phyloP scores from a whole-genome alignment of 2,329 filamentous ascomycete genomes.

The Raffaelea ambrosiae region DNA sequence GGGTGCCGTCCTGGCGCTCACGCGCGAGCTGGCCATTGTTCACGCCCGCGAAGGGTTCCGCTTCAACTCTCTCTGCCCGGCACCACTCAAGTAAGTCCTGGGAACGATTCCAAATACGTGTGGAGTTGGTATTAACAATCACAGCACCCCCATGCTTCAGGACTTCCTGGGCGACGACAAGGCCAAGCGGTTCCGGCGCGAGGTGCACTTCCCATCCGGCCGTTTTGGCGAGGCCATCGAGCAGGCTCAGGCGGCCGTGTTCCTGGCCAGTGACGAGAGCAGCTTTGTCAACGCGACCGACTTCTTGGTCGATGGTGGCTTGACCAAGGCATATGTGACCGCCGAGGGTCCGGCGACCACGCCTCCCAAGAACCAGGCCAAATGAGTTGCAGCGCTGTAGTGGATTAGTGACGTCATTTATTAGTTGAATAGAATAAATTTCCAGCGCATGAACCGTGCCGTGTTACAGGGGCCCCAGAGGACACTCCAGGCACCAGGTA shows the following conservation, averaged over 20 bases:
- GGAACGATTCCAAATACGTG: too few species aligned
- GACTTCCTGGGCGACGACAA: slow-evolving; percentile 87
- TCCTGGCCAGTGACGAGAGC: slow-evolving; percentile 79
- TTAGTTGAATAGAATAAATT: too few species aligned
- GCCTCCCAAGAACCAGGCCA: slow-evolving; percentile 30
- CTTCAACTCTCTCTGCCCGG: slow-evolving; percentile 86
- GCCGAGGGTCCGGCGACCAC: slow-evolving; percentile 48
- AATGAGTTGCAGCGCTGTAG: too few species aligned
- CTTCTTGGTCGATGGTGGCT: slow-evolving; percentile 91
- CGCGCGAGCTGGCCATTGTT: slow-evolving; percentile 82
- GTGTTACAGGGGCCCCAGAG: too few species aligned
- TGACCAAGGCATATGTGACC: slow-evolving; percentile 85
- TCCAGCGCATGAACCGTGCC: too few species aligned
- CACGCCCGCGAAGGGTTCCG: slow-evolving; percentile 82
- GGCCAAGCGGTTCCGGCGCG: slow-evolving; percentile 70
- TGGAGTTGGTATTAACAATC: too few species aligned
- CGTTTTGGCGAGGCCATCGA: slow-evolving; percentile 91
- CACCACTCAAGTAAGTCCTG: slow-evolving; percentile 61
- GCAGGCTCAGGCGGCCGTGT: slow-evolving; percentile 82
- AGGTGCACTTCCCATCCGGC: slow-evolving; percentile 82
- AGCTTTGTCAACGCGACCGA: slow-evolving; percentile 87
- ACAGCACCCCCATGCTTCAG: slow-evolving; percentile 70
- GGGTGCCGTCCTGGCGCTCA: slow-evolving; percentile 84
- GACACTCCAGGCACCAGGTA: too few species aligned
- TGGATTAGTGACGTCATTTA: too few species aligned